A percentile compares a stretch with the other conserved stretches of the same genome.
Evolutionary conservation across 371 early-diverging fungal genomes (phyloP).

Genomic region (Mortierella sp.): DNA sequence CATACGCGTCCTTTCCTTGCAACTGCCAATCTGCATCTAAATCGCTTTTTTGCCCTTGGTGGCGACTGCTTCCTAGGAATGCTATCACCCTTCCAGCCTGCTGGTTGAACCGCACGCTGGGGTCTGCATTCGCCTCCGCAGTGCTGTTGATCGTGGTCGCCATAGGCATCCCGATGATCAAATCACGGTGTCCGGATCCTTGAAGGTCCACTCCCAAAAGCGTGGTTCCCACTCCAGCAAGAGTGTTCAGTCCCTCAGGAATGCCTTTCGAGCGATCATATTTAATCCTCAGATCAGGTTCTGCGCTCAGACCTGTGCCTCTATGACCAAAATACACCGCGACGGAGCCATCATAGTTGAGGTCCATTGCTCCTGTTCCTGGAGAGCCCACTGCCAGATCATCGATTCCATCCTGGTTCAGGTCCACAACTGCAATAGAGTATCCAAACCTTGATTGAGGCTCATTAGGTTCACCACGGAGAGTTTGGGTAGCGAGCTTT

Average conservation of each 20-base stretch:
- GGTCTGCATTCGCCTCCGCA: background rate
- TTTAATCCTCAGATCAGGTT: constrained; percentile 56
- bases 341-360: constrained; percentile 59
- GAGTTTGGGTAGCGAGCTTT: constrained; percentile 18
- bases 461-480: constrained; percentile 26
- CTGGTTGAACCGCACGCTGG: background rate
- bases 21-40: constrained; percentile 8
- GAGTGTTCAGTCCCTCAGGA: constrained; percentile 3
- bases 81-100: constrained; percentile 12
- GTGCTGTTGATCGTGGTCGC: background rate
- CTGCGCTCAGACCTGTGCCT: constrained; percentile 53
- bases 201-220: constrained; percentile 71
- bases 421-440: constrained; percentile 74
- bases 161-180: constrained; percentile 51
- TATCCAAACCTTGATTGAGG: constrained; percentile 75
- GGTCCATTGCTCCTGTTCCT: constrained; percentile 33
- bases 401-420: constrained; percentile 85
- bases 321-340: constrained; percentile 74
- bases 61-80: constrained; percentile 6
- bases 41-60: background rate
- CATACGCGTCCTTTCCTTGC: constrained; percentile 3
- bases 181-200: constrained; percentile 64
- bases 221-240: constrained; percentile 61
- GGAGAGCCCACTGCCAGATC: constrained; percentile 84
- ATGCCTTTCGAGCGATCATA: constrained; percentile 11